A percentile compares a stretch with the other conserved stretches of the same genome.
Evolutionary conservation across 768 basidiomycete genomes (phyloP).

Genomic region (Obba rivulosa): DNA sequence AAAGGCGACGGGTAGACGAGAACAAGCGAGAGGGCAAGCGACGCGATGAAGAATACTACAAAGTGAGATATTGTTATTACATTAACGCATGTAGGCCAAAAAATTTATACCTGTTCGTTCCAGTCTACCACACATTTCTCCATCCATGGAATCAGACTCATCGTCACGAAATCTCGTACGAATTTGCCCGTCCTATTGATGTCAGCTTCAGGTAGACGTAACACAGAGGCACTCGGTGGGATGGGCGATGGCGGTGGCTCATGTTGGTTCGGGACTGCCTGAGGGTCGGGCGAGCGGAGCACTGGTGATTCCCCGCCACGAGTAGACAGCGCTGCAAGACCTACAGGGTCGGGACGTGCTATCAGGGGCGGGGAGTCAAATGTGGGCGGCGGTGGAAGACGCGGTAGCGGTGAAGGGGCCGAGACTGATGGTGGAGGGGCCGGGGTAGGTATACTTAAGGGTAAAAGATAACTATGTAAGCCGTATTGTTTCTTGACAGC

Average conservation of each 20-base stretch:
- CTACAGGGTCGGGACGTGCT: conserved; percentile 14
- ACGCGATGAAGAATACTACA: conserved; percentile 65
- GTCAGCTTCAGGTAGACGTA: conserved; percentile 64
- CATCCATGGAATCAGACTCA: conserved; percentile 95
- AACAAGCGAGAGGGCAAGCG: conserved; percentile 82
- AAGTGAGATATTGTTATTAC: background rate
- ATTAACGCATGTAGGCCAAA: background rate
- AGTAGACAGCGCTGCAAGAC: conserved; percentile 14
- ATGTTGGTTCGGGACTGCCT: background rate
- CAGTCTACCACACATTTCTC: conserved; percentile 90
- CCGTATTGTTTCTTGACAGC: conserved; percentile 87
- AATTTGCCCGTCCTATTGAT: conserved; percentile 73
- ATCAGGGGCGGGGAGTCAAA: conserved; percentile 27
- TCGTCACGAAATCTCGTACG: conserved; percentile 80
- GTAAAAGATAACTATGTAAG: conserved; percentile 67
- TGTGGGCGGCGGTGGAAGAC: conserved; percentile 50
- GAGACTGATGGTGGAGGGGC: conserved; percentile 63
- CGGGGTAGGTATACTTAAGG: conserved; percentile 49
- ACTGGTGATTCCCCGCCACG: conserved; percentile 9
- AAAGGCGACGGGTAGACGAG: conserved; percentile 78
- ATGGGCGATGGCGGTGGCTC: background rate
- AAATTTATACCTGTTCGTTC: conserved; percentile 69
- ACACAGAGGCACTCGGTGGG: conserved; percentile 16
- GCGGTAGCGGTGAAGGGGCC: conserved; percentile 59
- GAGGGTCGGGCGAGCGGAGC: conserved; percentile 9